Conservation (phyloP, 495 filamentous ascomycete genomes). For the Penicillium roqueforti region DNA sequence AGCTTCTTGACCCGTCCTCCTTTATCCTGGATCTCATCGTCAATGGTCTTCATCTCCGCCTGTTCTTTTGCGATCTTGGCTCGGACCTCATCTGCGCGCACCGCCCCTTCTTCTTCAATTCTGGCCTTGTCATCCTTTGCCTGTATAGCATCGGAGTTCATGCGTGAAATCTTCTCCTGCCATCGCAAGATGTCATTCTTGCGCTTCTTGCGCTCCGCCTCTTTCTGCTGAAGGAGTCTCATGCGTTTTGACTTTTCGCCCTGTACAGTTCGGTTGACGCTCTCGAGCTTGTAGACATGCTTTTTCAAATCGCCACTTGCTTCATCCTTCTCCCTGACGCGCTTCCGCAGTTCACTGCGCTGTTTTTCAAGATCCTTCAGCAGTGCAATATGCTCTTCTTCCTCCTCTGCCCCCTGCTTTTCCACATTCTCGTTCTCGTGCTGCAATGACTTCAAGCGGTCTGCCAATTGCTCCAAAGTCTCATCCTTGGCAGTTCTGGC, state of each 20-base stretch:
- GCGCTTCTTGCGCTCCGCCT: constrained; percentile 57
- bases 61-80: constrained; percentile 51
- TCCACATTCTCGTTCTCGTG: constrained; percentile 73
- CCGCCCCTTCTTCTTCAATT: constrained; percentile 41
- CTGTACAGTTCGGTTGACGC: constrained; percentile 78
- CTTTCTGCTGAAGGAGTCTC: constrained; percentile 57
- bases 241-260: constrained; percentile 76
- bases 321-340: constrained; percentile 81
- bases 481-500: constrained; percentile 32
- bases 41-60: constrained; percentile 50
- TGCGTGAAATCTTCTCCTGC: constrained; percentile 50
- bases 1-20: constrained; percentile 59
- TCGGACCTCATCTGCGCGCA: constrained; percentile 47
- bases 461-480: constrained; percentile 57
- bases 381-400: constrained; percentile 68
- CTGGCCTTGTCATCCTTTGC: constrained; percentile 46
- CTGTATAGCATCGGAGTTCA: constrained; percentile 44
- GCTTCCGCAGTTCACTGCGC: constrained; percentile 67
- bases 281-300: constrained; percentile 75
- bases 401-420: constrained; percentile 54
- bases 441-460: constrained; percentile 65
- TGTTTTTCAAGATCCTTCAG: constrained; percentile 58
- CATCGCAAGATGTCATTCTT: constrained; percentile 57
- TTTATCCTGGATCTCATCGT: constrained; percentile 60
- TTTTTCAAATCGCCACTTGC: constrained; percentile 74